phyloP scores from a whole-genome alignment of 2,329 filamentous ascomycete genomes.

The Colletotrichum eremochloae region DNA sequence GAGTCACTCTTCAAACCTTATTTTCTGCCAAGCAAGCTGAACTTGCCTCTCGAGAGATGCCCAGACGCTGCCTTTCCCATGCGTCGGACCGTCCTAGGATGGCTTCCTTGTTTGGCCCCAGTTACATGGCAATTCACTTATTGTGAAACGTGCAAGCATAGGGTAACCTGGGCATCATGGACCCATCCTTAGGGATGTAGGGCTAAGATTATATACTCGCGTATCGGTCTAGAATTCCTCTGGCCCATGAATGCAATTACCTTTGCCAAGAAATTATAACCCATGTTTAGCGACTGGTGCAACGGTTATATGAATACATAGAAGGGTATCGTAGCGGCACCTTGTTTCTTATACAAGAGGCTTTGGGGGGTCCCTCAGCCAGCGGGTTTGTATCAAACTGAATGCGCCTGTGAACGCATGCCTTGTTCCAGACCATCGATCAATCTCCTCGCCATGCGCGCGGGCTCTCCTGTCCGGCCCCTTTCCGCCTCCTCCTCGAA shows the following conservation, averaged over 20 bases:
- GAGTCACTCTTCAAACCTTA: conserved; percentile 21
- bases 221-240: neutral
- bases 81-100: neutral
- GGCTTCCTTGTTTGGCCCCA: conserved; percentile 21
- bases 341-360: neutral
- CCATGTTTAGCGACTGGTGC: neutral
- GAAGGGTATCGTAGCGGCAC: neutral
- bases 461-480: conserved; percentile 48
- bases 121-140: neutral
- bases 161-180: conserved; percentile 18
- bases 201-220: neutral
- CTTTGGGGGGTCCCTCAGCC: no score
- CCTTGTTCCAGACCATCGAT: conserved; percentile 48
- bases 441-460: conserved; percentile 47
- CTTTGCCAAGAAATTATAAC: neutral
- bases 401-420: conserved; percentile 6
- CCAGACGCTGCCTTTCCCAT: neutral
- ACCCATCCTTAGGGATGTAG: neutral
- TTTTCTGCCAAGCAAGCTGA: conserved; percentile 10
- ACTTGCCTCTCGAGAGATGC: conserved; percentile 13
- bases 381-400: neutral
- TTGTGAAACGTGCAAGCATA: conserved; percentile 23
- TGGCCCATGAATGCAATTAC: neutral
- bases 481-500: conserved; percentile 66
- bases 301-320: neutral